These are phyloP conservation scores for Cercospora sp. DNA, from an alignment of 2,329 filamentous ascomycete genomes.

Conservation along the genomic window DNA sequence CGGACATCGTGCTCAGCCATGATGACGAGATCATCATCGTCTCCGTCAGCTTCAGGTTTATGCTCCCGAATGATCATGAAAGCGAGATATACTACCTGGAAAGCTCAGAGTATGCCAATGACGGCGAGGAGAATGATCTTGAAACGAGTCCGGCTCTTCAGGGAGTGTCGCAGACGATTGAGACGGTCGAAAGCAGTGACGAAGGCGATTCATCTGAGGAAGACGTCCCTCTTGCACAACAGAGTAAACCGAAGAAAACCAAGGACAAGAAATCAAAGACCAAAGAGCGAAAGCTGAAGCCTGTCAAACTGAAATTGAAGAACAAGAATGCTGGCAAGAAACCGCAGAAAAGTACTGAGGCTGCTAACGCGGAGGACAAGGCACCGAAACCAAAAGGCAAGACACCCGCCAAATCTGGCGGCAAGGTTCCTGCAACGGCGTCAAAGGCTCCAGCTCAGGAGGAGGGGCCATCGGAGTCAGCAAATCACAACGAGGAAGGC, in stretches of 20 bases:
- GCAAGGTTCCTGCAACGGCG: constrained; percentile 15
- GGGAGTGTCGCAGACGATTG: constrained; percentile 53
- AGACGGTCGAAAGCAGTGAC: constrained; percentile 51
- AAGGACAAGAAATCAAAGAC: constrained; percentile 9
- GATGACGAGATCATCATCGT: constrained; percentile 71
- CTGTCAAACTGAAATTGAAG: constrained; percentile 21
- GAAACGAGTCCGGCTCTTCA: constrained; percentile 19
- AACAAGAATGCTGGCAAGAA: constrained; percentile 21
- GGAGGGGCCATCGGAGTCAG: background rate
- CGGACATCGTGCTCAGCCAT: constrained; percentile 58
- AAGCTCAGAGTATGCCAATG: constrained; percentile 46
- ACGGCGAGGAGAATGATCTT: constrained; percentile 41
- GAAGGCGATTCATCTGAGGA: constrained; percentile 48
- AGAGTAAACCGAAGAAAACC: constrained; percentile 12
- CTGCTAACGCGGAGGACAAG: constrained; percentile 2
- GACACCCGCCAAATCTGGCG: constrained; percentile 9
- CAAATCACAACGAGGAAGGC: background rate
- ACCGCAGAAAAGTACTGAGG: background rate
- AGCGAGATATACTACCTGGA: constrained; percentile 42
- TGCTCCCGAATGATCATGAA: constrained; percentile 65
- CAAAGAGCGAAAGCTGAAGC: constrained; percentile 22
- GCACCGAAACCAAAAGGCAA: constrained; percentile 17
- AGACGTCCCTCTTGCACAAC: constrained; percentile 13
- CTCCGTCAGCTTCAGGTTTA: constrained; percentile 66
- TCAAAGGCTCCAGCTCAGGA: constrained; percentile 11